Percentiles rank a stretch among this genome's conserved stretches.
Conservation (phyloP, 169 alveolate genomes). For the Cryptosporidium viatorum region DNA sequence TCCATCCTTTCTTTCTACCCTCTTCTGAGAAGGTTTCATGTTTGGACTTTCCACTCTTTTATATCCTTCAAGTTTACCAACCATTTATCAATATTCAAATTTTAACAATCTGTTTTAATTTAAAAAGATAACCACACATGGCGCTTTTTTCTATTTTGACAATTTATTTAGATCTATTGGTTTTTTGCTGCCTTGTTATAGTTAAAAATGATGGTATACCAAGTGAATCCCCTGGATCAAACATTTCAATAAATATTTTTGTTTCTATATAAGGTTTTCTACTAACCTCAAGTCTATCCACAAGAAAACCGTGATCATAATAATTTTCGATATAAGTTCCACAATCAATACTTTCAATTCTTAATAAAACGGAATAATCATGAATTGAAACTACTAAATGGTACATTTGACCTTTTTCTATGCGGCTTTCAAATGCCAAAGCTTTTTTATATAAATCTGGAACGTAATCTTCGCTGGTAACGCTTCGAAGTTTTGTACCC, state of each 20-base stretch:
- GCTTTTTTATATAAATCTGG: neutral
- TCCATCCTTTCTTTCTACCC: constrained; percentile 6
- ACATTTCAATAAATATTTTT: constrained; percentile 64
- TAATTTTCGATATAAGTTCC: constrained; percentile 63
- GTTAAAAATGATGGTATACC: constrained; percentile 54
- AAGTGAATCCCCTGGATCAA: constrained; percentile 66
- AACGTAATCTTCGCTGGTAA: neutral
- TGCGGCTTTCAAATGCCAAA: neutral
- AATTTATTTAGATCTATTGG: constrained; percentile 57
- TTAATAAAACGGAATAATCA: constrained; percentile 50
- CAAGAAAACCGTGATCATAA: constrained; percentile 66
- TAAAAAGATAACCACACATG: constrained; percentile 3
- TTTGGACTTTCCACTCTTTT: constrained; percentile 5
- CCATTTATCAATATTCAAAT: constrained; percentile 5
- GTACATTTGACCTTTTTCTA: constrained; percentile 60
- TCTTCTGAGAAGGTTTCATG: constrained; percentile 31
- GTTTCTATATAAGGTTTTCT: constrained; percentile 71
- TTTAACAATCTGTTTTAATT: neutral
- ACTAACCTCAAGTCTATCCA: constrained; percentile 58
- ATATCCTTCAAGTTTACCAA: constrained; percentile 29
- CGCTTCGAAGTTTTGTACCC: neutral
- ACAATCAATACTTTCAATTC: constrained; percentile 57
- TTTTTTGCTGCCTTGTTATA: constrained; percentile 10
- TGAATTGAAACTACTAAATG: constrained; percentile 66
- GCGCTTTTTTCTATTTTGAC: constrained; percentile 52